phyloP scores from a whole-genome alignment of 441 rosid species.

The Flueggea neowawraea region DNA sequence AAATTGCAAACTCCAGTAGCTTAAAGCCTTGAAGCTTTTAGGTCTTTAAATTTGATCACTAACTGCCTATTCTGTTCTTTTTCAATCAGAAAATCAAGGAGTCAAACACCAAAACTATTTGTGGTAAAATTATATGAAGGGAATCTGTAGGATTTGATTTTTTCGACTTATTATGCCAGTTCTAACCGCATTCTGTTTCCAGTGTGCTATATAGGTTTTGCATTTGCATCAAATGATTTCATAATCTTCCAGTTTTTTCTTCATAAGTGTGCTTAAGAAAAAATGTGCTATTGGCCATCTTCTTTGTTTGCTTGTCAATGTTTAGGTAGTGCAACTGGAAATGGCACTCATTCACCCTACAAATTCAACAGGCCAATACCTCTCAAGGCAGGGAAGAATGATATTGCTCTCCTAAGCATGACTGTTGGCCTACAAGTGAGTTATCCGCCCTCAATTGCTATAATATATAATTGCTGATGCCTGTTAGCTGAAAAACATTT shows the following conservation, averaged over 20 bases:
- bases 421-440: conserved; percentile 89
- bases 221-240: background rate
- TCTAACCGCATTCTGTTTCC: background rate
- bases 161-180: background rate
- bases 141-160: background rate
- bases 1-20: no score
- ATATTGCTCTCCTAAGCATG: conserved; percentile 78
- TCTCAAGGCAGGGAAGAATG: conserved; percentile 80
- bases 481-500: no score
- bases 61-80: no score
- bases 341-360: conserved; percentile 65
- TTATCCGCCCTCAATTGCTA: conserved; percentile 1
- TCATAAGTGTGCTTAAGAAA: background rate
- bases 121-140: background rate
- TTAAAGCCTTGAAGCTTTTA: no score
- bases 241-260: no score
- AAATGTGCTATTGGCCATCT: background rate
- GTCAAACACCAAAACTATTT: no score
- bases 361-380: conserved; percentile 51
- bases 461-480: no score
- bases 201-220: background rate
- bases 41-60: no score
- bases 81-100: no score
- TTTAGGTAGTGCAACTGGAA: conserved; percentile 80
- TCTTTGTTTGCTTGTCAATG: conserved; percentile 14